phyloP scores from a whole-genome alignment of 2,329 filamentous ascomycete species.

The Diaporthe helianthi region DNA sequence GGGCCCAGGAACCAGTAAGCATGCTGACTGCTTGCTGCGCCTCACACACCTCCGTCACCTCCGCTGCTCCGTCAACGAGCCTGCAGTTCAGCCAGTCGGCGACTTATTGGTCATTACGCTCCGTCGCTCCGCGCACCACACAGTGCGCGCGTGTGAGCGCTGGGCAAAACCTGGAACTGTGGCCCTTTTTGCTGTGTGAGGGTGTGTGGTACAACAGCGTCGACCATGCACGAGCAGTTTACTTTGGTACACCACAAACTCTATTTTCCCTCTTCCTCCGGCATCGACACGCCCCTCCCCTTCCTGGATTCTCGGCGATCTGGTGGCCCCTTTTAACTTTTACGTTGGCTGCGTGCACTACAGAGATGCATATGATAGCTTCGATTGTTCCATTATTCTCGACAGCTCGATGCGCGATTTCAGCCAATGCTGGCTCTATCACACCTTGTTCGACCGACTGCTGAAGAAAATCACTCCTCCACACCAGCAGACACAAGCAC shows the following conservation, averaged over 20 bases:
- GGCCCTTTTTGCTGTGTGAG: neutral
- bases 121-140: neutral
- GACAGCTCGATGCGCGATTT: neutral
- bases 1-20: slow-evolving; percentile 11
- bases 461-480: neutral
- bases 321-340: neutral
- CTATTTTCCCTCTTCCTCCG: neutral
- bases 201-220: neutral
- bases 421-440: neutral
- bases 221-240: slow-evolving; percentile 8
- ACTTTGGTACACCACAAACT: slow-evolving; percentile 11
- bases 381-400: neutral
- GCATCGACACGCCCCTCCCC: neutral
- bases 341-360: neutral
- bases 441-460: neutral
- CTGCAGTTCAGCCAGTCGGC: slow-evolving; percentile 15
- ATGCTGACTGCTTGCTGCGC: slow-evolving; percentile 9
- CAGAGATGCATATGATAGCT: neutral
- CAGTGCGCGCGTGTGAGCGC: neutral
- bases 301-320: neutral
- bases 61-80: slow-evolving; percentile 5
- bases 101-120: neutral
- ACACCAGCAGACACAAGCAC: neutral
- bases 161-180: slow-evolving; percentile 6
- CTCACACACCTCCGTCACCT: slow-evolving; percentile 24